phyloP scores from a whole-genome alignment of 1,284 basidiomycete genomes.

The Cystobasidiaceae sp. region DNA sequence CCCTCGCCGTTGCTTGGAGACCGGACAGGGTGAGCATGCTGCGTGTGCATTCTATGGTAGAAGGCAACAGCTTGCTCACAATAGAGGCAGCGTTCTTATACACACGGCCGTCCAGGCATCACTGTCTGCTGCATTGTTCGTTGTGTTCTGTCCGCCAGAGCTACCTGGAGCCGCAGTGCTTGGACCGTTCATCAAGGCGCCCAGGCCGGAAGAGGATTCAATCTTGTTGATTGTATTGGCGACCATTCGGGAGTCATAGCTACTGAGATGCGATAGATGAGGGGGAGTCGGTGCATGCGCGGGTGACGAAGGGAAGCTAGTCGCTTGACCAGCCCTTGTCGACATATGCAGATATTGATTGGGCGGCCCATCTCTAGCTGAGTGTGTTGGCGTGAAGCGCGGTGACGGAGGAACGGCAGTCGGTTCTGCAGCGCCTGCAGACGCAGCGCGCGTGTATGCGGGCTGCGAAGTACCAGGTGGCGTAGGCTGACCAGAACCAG shows the following conservation, averaged over 20 bases:
- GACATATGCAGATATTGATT: too few relatives aligned
- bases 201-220: not conserved
- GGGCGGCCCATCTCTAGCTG: too few relatives aligned
- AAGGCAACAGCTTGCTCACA: not conserved
- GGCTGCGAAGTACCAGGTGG: not conserved
- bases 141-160: not conserved
- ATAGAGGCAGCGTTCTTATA: slow-evolving; percentile 25
- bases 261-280: slow-evolving; percentile 1
- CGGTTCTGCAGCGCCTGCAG: too few relatives aligned
- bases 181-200: not conserved
- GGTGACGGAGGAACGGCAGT: too few relatives aligned
- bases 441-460: too few relatives aligned
- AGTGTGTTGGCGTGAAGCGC: too few relatives aligned
- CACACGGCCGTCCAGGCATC: slow-evolving; percentile 30
- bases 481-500: not conserved
- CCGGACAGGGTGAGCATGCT: not conserved
- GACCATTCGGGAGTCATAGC: slow-evolving; percentile 23
- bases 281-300: not conserved
- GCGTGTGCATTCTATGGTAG: too few relatives aligned
- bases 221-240: slow-evolving; percentile 28
- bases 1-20: slow-evolving; percentile 67
- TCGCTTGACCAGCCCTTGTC: too few relatives aligned
- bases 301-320: not conserved
- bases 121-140: slow-evolving; percentile 1
- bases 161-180: not conserved